A percentile compares a stretch with the other conserved stretches of the same genome.
These are phyloP conservation scores for Colletotrichum sp. DNA, from an alignment of 2,329 filamentous ascomycete genomes.

Conservation along the genomic window DNA sequence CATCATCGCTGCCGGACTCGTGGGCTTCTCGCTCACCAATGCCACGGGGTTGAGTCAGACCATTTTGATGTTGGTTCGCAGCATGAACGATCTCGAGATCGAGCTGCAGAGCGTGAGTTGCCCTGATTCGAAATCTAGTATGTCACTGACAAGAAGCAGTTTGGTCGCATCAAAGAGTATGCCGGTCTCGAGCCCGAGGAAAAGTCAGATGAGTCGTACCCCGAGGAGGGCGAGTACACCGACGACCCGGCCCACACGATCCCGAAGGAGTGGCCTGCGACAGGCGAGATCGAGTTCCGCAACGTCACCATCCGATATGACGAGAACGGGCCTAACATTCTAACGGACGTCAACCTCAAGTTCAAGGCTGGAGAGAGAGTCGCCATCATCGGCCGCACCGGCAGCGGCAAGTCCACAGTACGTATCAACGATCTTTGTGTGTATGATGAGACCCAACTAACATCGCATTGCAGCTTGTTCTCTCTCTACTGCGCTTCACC, in stretches of 20 bases:
- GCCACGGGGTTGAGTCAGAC: slow-evolving; percentile 59
- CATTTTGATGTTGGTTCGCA: slow-evolving; percentile 56
- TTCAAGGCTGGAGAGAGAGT: slow-evolving; percentile 74
- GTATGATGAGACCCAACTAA: neutral
- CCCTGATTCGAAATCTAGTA: too few species aligned
- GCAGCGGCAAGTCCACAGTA: slow-evolving; percentile 84
- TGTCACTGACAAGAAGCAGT: slow-evolving; percentile 32
- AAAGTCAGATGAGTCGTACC: slow-evolving; percentile 43
- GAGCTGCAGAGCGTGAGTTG: slow-evolving; percentile 59
- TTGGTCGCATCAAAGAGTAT: slow-evolving; percentile 55
- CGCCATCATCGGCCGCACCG: slow-evolving; percentile 81
- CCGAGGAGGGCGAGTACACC: slow-evolving; percentile 42
- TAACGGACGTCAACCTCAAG: slow-evolving; percentile 54
- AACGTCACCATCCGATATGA: slow-evolving; percentile 56
- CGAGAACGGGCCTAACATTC: slow-evolving; percentile 49
- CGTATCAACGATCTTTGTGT: slow-evolving; percentile 24
- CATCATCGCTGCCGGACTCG: slow-evolving; percentile 53
- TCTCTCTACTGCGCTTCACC: slow-evolving; percentile 61
- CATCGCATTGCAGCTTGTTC: slow-evolving; percentile 36
- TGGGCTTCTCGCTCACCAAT: slow-evolving; percentile 62
- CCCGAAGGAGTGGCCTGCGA: slow-evolving; percentile 49
- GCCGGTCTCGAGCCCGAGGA: slow-evolving; percentile 51
- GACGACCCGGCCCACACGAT: slow-evolving; percentile 42
- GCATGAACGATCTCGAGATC: slow-evolving; percentile 62
- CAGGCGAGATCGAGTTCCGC: slow-evolving; percentile 55